A percentile compares a stretch with the other conserved stretches of the same genome.
Conservation (phyloP, 2,329 filamentous ascomycete genomes). For the Lasiodiplodia gonubiensis region DNA sequence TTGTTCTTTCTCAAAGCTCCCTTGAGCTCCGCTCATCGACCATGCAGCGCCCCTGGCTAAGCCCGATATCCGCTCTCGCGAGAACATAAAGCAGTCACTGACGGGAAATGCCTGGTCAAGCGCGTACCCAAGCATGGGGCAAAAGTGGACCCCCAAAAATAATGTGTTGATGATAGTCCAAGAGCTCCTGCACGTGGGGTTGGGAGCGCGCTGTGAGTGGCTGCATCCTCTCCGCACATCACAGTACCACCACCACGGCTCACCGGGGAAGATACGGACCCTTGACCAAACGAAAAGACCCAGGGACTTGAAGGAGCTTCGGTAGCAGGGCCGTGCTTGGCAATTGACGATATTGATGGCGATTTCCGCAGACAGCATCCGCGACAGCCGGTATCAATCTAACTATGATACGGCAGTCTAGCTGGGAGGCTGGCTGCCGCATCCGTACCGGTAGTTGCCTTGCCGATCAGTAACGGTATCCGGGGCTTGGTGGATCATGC, state of each 20-base stretch:
- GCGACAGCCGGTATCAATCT: background rate
- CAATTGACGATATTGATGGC: background rate
- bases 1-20: background rate
- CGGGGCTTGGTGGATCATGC: background rate
- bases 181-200: conserved; percentile 10
- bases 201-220: background rate
- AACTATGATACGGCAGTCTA: too few species aligned
- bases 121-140: background rate
- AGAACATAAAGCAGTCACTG: background rate
- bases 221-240: background rate
- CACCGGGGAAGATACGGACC: background rate
- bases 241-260: background rate
- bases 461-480: background rate
- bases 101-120: background rate
- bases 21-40: background rate
- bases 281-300: background rate
- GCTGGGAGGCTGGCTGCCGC: background rate
- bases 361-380: background rate
- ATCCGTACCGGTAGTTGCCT: background rate
- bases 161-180: background rate
- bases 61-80: background rate
- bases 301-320: background rate
- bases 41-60: too few species aligned
- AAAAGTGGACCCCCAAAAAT: background rate
- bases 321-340: background rate